Evolutionary conservation across 139 green algal genomes (phyloP).

Genomic region (Chloropicon primus): DNA sequence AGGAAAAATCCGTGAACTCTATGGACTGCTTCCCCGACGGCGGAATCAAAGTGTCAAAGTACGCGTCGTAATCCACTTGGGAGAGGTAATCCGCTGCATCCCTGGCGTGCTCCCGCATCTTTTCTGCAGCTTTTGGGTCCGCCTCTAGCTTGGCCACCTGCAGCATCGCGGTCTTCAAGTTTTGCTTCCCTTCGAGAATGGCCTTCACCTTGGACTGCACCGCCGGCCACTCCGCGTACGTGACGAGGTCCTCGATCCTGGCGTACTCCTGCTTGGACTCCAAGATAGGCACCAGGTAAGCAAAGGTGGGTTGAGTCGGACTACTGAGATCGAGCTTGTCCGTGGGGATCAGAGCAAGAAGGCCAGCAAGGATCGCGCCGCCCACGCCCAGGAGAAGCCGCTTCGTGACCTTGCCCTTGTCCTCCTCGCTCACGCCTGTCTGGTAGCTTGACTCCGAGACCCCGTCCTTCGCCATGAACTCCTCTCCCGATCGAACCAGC

Average conservation of each 20-base stretch:
- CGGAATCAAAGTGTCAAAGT: not conserved
- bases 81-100: not conserved
- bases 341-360: not conserved
- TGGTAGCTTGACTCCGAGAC: not conserved
- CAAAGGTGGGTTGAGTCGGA: not conserved
- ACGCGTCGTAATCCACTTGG: not conserved
- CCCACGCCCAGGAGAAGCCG: not conserved
- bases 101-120: not conserved
- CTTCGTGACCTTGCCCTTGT: not conserved
- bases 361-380: not conserved
- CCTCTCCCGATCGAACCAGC: too few relatives aligned
- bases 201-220: not conserved
- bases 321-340: not conserved
- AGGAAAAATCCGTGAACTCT: not conserved
- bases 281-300: not conserved
- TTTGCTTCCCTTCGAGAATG: not conserved
- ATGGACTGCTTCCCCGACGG: not conserved
- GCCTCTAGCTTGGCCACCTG: not conserved
- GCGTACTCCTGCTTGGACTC: not conserved
- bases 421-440: not conserved
- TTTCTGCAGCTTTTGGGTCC: not conserved
- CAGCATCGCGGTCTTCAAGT: not conserved
- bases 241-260: not conserved
- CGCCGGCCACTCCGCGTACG: not conserved
- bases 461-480: not conserved